Evolutionary conservation across 345 rosid species (phyloP), one percentile per base, ranked within the genome.

Genomic region (Camelina hispida): DNA sequence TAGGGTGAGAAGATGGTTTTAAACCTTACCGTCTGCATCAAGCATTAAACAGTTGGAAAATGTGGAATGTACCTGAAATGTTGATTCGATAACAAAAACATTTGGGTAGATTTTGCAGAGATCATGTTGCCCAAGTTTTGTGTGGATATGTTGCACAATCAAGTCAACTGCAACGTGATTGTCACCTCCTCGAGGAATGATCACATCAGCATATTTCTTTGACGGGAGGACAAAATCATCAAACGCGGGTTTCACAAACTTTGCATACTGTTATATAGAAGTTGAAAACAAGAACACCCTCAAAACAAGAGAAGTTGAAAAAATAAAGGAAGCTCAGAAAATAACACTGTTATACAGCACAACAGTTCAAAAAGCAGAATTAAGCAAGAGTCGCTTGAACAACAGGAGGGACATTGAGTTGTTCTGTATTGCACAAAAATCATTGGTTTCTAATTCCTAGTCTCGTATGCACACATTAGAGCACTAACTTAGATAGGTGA

Each of bases 171-270:
- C 98, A 76, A 93, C 96, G 71, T 93, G 97, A 84, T 93, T 93
- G 56, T 93, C 97, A 76, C 96, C 96, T 62, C 98, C 98, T 23
- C 96, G 86, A 7, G 98, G 98, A 51, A 93, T 93, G 81, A 91
- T 93, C 58, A 93, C 88, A 80, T 93, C 98, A 14, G 98, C 97
- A 83, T 86, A 91, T 76, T 93, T 93, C 85, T 93, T 93, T 59
- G 98, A 88, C 61, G 98, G 98, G 44, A 89, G 86, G 78, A 93
- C 87, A 85, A 93, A 93, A 74, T 93, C 97, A 81, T 93, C 98
- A 85, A 93, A 93, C n/a, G 98, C 98, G 40, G 98, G 98, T 84
- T 93, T 93, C 71, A 93, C 98, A 87, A 93, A 93, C 78, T 91
- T 93, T 62, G 96, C 97, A 77, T 93, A 93, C 97, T 93, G 91